These are phyloP conservation scores for Pouteria glomerata DNA, from an alignment of 148 eudicot genomes.

Conservation along the genomic window DNA sequence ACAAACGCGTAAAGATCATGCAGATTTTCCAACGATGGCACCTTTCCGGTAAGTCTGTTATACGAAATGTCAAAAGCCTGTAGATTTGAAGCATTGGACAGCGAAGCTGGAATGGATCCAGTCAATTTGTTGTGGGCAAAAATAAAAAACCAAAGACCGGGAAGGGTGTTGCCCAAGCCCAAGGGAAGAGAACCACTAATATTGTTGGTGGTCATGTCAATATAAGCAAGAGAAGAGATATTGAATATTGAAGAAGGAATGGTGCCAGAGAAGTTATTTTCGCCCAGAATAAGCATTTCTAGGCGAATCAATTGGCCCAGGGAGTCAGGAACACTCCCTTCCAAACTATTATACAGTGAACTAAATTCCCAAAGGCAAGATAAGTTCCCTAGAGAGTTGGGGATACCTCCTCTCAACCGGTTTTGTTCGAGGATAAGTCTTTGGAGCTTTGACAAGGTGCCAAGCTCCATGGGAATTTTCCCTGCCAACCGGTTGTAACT, in stretches of 20 bases:
- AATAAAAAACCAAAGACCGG: background rate
- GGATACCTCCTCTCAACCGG: background rate
- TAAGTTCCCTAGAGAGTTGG: background rate
- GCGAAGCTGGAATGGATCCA: background rate
- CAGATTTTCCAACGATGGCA: background rate
- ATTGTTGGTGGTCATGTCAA: background rate
- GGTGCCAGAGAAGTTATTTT: background rate
- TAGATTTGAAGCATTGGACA: background rate
- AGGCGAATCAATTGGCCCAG: background rate
- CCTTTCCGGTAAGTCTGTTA: background rate
- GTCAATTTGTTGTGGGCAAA: background rate
- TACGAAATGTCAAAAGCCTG: background rate
- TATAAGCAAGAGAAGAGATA: background rate
- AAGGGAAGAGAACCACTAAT: background rate
- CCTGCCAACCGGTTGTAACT: background rate
- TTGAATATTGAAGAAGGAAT: background rate
- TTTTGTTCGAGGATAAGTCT: background rate
- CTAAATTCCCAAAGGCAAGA: background rate
- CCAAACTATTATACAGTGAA: background rate
- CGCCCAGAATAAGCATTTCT: background rate
- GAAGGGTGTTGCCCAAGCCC: background rate
- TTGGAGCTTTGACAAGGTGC: background rate
- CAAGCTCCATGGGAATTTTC: conserved; percentile 4
- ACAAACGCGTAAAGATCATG: background rate
- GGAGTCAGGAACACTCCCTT: background rate